These are phyloP conservation scores for Clarireedia homoeocarpa DNA, from an alignment of 2,329 filamentous ascomycete genomes.

Conservation along the genomic window DNA sequence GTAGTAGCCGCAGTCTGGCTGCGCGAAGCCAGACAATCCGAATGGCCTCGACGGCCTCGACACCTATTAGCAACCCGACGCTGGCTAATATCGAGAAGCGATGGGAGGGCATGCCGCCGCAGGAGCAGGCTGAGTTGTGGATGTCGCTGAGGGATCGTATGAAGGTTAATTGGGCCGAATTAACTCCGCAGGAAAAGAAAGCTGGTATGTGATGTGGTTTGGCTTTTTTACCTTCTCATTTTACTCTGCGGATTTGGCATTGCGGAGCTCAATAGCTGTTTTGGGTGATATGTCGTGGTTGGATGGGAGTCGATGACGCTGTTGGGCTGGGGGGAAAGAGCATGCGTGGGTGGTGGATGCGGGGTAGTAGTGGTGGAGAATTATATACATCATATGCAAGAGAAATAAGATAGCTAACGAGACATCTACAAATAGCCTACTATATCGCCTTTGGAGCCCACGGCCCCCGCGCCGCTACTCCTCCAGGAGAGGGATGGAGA, in stretches of 20 bases:
- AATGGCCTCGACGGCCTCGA: conserved; percentile 34
- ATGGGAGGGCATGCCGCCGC: conserved; percentile 95
- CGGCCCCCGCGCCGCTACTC: conserved; percentile 75
- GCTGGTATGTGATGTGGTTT: conserved; percentile 60
- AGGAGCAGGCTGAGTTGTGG: conserved; percentile 99
- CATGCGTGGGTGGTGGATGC: background rate
- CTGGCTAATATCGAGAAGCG: conserved; percentile 98
- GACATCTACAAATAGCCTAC: conserved; percentile 60
- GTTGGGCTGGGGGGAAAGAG: too few relatives aligned
- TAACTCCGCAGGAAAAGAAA: conserved; percentile 97
- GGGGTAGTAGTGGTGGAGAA: background rate
- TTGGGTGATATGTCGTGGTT: background rate
- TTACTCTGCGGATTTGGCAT: too few relatives aligned
- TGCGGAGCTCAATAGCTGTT: background rate
- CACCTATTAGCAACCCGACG: conserved; percentile 96
- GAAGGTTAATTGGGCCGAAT: conserved; percentile 94
- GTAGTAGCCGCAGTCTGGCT: conserved; percentile 1
- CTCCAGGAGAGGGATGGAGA: conserved; percentile 78
- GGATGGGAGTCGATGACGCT: background rate
- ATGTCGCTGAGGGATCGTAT: conserved; percentile 97
- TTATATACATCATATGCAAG: background rate
- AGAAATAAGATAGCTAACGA: background rate
- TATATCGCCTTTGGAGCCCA: conserved; percentile 98
- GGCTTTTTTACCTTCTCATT: background rate
- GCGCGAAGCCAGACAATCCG: conserved; percentile 9